Evolutionary conservation across 73 alveolate genomes (phyloP).

Genomic region (Blepharisma japonicum): DNA sequence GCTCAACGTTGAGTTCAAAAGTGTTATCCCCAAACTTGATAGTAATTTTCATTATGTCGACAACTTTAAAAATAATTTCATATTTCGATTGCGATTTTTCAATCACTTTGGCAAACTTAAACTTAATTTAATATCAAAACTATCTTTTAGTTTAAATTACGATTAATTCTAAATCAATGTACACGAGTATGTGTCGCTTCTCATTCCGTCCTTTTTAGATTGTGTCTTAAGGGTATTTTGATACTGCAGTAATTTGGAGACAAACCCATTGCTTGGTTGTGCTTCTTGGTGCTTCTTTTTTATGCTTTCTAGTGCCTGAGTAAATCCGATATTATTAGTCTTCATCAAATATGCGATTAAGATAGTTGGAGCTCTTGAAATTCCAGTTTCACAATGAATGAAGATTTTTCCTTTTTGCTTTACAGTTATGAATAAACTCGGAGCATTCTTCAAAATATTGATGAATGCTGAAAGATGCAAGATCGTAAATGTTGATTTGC

Average conservation of each 20-base stretch:
- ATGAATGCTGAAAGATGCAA: not conserved
- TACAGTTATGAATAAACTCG: not conserved
- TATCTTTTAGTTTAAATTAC: no score
- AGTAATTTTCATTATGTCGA: no score
- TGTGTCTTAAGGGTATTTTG: not conserved
- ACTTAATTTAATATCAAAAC: no score
- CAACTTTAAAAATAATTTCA: no score
- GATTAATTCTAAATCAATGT: no score
- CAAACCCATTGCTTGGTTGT: slow-evolving; percentile 6
- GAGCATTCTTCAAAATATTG: not conserved
- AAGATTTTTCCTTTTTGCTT: not conserved
- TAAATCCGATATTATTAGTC: not conserved
- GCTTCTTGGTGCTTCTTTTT: not conserved
- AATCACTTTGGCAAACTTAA: no score
- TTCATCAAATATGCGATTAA: not conserved
- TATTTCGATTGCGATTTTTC: no score
- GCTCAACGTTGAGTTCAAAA: no score
- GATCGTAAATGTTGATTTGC: not conserved
- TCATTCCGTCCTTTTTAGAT: no score
- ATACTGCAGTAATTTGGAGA: not conserved
- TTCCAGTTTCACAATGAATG: not conserved
- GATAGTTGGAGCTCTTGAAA: not conserved
- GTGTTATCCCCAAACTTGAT: no score
- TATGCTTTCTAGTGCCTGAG: not conserved
- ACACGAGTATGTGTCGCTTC: no score